Conservation (phyloP, 2,329 filamentous ascomycete genomes). For the Cercospora citrullina region DNA sequence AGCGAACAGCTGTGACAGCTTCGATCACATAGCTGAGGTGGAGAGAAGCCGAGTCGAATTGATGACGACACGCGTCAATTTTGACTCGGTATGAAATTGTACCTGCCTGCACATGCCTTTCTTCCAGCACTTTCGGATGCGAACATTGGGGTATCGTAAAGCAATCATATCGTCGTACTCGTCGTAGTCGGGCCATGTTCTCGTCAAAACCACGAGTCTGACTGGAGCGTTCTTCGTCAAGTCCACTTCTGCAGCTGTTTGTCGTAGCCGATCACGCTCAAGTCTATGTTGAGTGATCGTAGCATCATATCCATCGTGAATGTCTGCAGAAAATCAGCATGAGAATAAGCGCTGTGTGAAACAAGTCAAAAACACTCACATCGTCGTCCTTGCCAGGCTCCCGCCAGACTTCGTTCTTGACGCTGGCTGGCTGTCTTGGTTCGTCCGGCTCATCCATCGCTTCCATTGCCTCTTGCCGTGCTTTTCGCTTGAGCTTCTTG, state of each 20-base stretch:
- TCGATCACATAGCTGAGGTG: not conserved
- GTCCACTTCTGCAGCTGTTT: slow-evolving; percentile 58
- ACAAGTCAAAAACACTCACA: slow-evolving; percentile 35
- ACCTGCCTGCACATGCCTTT: not conserved
- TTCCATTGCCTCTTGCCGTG: slow-evolving; percentile 49
- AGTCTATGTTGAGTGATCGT: slow-evolving; percentile 62
- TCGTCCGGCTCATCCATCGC: slow-evolving; percentile 35
- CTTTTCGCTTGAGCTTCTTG: slow-evolving; percentile 52
- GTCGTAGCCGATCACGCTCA: slow-evolving; percentile 64
- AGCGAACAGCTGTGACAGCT: not conserved
- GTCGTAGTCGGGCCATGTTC: not conserved
- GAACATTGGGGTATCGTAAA: slow-evolving; percentile 16
- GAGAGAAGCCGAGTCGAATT: not conserved
- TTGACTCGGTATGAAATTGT: not conserved
- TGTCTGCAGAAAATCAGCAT: slow-evolving; percentile 44
- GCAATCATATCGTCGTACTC: slow-evolving; percentile 9
- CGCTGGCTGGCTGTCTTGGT: slow-evolving; percentile 43
- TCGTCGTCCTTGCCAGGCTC: slow-evolving; percentile 43
- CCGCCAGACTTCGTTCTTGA: slow-evolving; percentile 39
- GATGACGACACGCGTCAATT: slow-evolving; percentile 6
- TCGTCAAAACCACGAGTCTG: not conserved
- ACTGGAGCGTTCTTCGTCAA: not conserved
- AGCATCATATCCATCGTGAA: slow-evolving; percentile 73
- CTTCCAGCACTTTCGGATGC: too few relatives aligned
- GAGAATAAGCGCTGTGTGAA: not conserved